These are phyloP conservation scores for Bruguiera hainesii DNA, from an alignment of 441 rosid species.

Conservation along the genomic window DNA sequence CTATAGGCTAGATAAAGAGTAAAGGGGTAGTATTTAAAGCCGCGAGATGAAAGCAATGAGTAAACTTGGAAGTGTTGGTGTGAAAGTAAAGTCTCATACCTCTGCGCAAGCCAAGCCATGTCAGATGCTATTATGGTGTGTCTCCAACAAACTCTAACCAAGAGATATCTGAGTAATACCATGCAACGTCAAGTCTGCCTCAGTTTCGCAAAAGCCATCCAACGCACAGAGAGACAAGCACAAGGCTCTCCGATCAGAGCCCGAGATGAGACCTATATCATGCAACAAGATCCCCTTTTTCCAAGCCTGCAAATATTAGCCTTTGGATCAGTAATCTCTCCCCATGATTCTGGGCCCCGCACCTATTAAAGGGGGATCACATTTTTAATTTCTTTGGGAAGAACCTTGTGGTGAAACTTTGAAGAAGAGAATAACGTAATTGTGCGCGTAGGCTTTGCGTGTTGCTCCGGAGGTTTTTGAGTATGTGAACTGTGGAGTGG, in stretches of 20 bases:
- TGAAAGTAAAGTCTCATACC: background rate
- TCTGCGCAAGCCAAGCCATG: slow-evolving; percentile 32
- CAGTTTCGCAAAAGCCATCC: slow-evolving; percentile 44
- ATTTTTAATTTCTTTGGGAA: slow-evolving; percentile 11
- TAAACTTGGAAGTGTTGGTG: slow-evolving; percentile 15
- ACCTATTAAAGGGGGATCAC: slow-evolving; percentile 21
- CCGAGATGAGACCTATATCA: slow-evolving; percentile 1
- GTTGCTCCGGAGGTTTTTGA: slow-evolving; percentile 50
- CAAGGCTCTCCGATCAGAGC: slow-evolving; percentile 2
- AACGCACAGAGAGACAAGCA: slow-evolving; percentile 26
- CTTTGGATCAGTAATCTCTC: slow-evolving; percentile 32
- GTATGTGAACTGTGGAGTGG: slow-evolving; percentile 20
- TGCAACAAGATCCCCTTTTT: slow-evolving; percentile 9
- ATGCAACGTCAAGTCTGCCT: slow-evolving; percentile 39
- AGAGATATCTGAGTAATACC: slow-evolving; percentile 26
- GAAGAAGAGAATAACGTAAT: slow-evolving; percentile 47
- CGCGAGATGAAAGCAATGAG: slow-evolving; percentile 15
- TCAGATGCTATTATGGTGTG: slow-evolving; percentile 51
- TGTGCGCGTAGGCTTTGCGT: slow-evolving; percentile 80
- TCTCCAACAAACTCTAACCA: slow-evolving; percentile 34
- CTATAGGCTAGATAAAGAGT: background rate
- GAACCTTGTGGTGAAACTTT: slow-evolving; percentile 11
- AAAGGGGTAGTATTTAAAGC: background rate
- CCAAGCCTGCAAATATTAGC: slow-evolving; percentile 10
- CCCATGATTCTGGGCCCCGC: slow-evolving; percentile 31